A percentile compares a stretch with the other conserved stretches of the same genome.
Conservation (phyloP, 768 basidiomycete genomes). For the Termitomyces sp. region DNA sequence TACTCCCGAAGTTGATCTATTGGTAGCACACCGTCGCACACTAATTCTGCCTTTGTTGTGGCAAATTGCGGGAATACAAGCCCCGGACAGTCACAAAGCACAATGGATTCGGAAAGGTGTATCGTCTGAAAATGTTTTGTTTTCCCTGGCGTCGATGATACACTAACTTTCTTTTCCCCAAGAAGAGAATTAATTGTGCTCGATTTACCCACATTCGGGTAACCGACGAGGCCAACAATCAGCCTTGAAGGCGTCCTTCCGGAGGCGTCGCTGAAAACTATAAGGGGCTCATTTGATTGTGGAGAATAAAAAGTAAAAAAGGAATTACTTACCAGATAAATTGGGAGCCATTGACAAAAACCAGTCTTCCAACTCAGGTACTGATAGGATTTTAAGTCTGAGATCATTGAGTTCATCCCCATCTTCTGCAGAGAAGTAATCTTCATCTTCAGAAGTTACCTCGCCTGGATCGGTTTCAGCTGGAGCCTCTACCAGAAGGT, state of each 20-base stretch:
- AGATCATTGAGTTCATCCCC: constrained; percentile 52
- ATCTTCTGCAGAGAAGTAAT: constrained; percentile 50
- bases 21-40: constrained; percentile 94
- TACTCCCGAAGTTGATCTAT: constrained; percentile 97
- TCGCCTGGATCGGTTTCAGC: constrained; percentile 22
- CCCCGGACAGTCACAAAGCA: constrained; percentile 96
- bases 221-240: constrained; percentile 89
- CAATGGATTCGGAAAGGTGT: constrained; percentile 79
- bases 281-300: neutral
- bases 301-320: neutral
- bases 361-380: constrained; percentile 82
- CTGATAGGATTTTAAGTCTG: constrained; percentile 75
- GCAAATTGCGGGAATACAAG: constrained; percentile 98
- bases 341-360: constrained; percentile 71
- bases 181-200: constrained; percentile 96
- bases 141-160: constrained; percentile 96
- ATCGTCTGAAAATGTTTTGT: constrained; percentile 99
- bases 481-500: constrained; percentile 13
- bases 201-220: constrained; percentile 98
- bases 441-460: constrained; percentile 31
- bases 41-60: constrained; percentile 90
- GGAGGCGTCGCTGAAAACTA: constrained; percentile 56
- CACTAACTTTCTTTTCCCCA: constrained; percentile 96
- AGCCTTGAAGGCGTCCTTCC: constrained; percentile 61
- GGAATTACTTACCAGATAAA: constrained; percentile 45